A percentile compares a stretch with the other conserved stretches of the same genome.
These are phyloP conservation scores for Cavenderia fasciculata DNA, from an alignment of 78 protist species.

Conservation along the genomic window DNA sequence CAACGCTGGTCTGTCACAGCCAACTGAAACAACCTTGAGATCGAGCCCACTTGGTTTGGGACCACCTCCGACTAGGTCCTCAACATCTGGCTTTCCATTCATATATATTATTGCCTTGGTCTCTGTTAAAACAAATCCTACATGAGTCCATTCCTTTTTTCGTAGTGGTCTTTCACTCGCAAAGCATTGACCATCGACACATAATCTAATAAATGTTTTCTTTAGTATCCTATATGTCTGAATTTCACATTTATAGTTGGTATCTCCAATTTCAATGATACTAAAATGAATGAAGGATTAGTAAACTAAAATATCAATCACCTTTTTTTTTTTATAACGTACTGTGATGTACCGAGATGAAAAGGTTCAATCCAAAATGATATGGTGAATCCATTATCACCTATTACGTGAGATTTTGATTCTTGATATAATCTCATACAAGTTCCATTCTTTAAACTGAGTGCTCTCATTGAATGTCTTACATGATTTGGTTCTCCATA, in stretches of 20 bases:
- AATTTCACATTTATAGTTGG: background rate
- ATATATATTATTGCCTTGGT: background rate
- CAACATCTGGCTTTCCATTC: background rate
- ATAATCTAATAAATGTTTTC: background rate
- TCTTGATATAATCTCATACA: no score
- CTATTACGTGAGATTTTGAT: background rate
- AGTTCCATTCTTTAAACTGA: no score
- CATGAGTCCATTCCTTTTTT: constrained; percentile 5
- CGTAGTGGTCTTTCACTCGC: background rate
- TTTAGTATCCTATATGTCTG: background rate
- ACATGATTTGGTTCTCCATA: constrained; percentile 24
- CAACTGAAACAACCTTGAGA: background rate
- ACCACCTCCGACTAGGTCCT: background rate
- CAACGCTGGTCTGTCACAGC: background rate
- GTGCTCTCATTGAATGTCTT: background rate
- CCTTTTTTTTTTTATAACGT: no score
- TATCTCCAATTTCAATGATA: background rate
- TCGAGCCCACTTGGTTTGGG: background rate
- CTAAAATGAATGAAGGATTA: no score
- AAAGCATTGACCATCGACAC: background rate
- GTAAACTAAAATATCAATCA: no score
- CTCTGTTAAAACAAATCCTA: background rate
- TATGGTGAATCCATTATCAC: no score
- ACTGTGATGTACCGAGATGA: no score
- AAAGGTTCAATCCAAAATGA: no score